Evolutionary conservation across 2,329 filamentous ascomycete species (phyloP).

Genomic region (Paecilomyces formosus): DNA sequence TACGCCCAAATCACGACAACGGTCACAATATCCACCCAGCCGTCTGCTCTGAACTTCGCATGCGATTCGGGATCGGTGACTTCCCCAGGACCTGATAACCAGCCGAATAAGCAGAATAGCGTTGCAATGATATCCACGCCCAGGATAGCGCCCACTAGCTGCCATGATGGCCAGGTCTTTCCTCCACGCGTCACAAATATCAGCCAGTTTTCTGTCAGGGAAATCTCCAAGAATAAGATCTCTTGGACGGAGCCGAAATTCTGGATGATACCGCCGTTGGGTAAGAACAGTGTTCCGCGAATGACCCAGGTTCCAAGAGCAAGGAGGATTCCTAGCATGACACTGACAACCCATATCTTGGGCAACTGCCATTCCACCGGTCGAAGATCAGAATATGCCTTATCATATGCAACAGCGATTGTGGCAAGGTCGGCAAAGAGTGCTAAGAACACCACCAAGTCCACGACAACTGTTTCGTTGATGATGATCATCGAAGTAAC

Average conservation of each 20-base stretch:
- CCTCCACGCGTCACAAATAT: constrained; percentile 86
- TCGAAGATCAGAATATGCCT: constrained; percentile 62
- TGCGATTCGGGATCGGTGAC: not conserved
- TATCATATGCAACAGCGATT: constrained; percentile 67
- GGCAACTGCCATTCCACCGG: constrained; percentile 69
- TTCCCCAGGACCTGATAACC: constrained; percentile 48
- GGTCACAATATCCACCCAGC: constrained; percentile 45
- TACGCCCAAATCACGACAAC: constrained; percentile 35
- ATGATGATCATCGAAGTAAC: constrained; percentile 67
- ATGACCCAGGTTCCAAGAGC: constrained; percentile 63
- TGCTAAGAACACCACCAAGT: constrained; percentile 66
- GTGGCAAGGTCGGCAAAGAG: constrained; percentile 68
- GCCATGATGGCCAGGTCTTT: constrained; percentile 62
- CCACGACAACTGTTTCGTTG: constrained; percentile 62
- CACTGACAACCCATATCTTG: constrained; percentile 63
- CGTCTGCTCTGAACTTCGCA: constrained; percentile 25
- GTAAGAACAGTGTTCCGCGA: constrained; percentile 58
- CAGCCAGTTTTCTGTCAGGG: constrained; percentile 84
- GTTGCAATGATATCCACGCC: constrained; percentile 62
- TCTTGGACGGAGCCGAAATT: constrained; percentile 64
- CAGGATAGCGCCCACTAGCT: constrained; percentile 59
- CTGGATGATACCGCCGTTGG: constrained; percentile 60
- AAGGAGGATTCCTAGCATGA: constrained; percentile 52
- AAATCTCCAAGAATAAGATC: constrained; percentile 77
- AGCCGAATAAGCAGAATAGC: constrained; percentile 64